Evolutionary conservation across 768 basidiomycete genomes (phyloP).

Genomic region (Leccinum longicurvipes): DNA sequence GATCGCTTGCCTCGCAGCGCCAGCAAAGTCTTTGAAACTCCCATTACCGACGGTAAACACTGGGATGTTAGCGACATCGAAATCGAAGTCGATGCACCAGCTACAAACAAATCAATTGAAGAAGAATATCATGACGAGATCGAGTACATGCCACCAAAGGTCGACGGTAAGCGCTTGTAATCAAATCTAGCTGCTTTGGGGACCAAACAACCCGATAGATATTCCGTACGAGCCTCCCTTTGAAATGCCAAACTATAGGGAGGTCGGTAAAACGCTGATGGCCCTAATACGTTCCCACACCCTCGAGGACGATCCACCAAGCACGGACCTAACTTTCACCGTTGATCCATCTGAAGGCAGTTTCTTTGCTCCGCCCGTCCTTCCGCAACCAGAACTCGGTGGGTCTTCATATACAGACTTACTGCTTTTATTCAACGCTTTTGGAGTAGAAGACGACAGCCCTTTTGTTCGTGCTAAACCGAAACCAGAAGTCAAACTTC

Average conservation of each 20-base stretch:
- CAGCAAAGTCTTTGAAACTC: slow-evolving; percentile 59
- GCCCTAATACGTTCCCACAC: slow-evolving; percentile 34
- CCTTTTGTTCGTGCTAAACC: slow-evolving; percentile 23
- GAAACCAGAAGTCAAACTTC: slow-evolving; percentile 6
- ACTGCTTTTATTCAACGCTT: neutral
- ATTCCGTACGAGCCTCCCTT: slow-evolving; percentile 44
- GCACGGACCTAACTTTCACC: slow-evolving; percentile 18
- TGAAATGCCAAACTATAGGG: slow-evolving; percentile 48
- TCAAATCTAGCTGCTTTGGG: neutral
- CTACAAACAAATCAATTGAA: slow-evolving; percentile 22
- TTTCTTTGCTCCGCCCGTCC: slow-evolving; percentile 18
- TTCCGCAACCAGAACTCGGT: slow-evolving; percentile 26
- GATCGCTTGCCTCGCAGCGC: slow-evolving; percentile 52
- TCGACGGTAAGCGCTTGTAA: slow-evolving; percentile 37
- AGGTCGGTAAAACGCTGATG: slow-evolving; percentile 37
- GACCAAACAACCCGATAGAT: slow-evolving; percentile 27
- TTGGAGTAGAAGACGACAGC: slow-evolving; percentile 26
- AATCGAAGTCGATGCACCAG: slow-evolving; percentile 28
- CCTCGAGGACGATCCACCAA: slow-evolving; percentile 32
- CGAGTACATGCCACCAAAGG: slow-evolving; percentile 54
- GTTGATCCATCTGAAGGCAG: slow-evolving; percentile 15
- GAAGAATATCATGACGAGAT: slow-evolving; percentile 44
- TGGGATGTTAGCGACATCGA: slow-evolving; percentile 74
- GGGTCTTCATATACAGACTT: neutral
- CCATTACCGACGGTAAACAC: slow-evolving; percentile 58